Percentiles rank a stretch among this genome's conserved stretches.
phyloP scores from a whole-genome alignment of 75 land plant species.

The Selaginella tamariscina region DNA sequence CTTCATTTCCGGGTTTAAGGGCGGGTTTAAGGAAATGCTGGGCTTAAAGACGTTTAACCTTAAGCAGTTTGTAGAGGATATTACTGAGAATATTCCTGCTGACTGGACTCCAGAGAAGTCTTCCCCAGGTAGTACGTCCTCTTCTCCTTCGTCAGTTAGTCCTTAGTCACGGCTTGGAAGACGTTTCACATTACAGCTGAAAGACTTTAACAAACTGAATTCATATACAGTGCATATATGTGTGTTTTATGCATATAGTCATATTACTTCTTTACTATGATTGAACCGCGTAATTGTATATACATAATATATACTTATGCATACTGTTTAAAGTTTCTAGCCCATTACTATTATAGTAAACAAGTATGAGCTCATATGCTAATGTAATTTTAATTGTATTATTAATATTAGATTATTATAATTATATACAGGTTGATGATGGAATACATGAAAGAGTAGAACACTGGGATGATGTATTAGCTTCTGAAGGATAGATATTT shows the following conservation, averaged over 20 bases:
- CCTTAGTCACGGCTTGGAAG: constrained; percentile 21
- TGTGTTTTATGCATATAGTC: too few relatives aligned
- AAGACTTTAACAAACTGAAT: constrained; percentile 59
- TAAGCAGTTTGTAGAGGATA: constrained; percentile 26
- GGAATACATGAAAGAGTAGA: constrained; percentile 56
- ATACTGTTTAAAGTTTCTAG: too few relatives aligned
- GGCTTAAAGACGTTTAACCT: constrained; percentile 58
- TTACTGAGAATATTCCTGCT: not conserved
- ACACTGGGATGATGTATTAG: constrained; percentile 79
- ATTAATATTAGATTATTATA: too few relatives aligned
- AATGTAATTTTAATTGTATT: not conserved
- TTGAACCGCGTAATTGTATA: too few relatives aligned
- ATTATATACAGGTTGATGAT: constrained; percentile 52
- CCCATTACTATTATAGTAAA: not conserved
- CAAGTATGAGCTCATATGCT: not conserved
- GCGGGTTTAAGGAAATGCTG: constrained; percentile 66
- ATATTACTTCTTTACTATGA: not conserved
- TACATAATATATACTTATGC: too few relatives aligned
- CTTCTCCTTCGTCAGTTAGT: not conserved
- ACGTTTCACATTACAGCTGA: constrained; percentile 72
- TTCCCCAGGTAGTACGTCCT: not conserved
- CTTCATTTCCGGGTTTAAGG: constrained; percentile 62
- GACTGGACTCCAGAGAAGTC: constrained; percentile 1
- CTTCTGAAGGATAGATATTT: constrained; percentile 47
- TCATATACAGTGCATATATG: too few relatives aligned